Evolutionary conservation across 2,329 filamentous ascomycete species (phyloP).

Genomic region (Xylariaceae sp.): DNA sequence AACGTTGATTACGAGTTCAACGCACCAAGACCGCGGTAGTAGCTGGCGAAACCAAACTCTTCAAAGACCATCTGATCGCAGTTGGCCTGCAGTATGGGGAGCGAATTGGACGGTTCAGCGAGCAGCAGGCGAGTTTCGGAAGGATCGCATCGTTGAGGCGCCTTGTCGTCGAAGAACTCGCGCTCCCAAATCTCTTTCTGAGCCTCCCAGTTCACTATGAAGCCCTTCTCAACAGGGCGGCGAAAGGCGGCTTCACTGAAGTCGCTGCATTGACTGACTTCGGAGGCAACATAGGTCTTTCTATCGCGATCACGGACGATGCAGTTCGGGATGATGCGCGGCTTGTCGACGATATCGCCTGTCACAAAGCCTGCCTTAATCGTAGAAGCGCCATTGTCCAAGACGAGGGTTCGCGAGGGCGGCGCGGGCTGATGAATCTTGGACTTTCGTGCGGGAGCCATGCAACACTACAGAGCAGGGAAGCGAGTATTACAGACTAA

Average conservation of each 20-base stretch:
- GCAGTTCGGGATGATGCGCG: slow-evolving; percentile 82
- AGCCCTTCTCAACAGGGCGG: slow-evolving; percentile 91
- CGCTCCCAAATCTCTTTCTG: slow-evolving; percentile 96
- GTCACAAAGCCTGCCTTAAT: slow-evolving; percentile 86
- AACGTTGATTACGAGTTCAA: background rate
- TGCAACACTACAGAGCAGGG: slow-evolving; percentile 8
- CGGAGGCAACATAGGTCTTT: slow-evolving; percentile 78
- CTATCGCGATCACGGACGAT: slow-evolving; percentile 82
- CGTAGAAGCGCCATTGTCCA: slow-evolving; percentile 92
- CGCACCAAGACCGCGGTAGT: slow-evolving; percentile 75
- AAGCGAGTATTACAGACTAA: too few species aligned
- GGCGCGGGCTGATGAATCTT: slow-evolving; percentile 57
- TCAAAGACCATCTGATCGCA: slow-evolving; percentile 98
- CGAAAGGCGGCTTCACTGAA: slow-evolving; percentile 89
- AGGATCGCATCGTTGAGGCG: slow-evolving; percentile 74
- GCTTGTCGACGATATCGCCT: slow-evolving; percentile 54
- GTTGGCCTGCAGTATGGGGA: slow-evolving; percentile 82
- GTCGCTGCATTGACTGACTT: slow-evolving; percentile 80
- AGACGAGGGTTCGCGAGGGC: slow-evolving; percentile 74
- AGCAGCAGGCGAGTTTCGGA: slow-evolving; percentile 82
- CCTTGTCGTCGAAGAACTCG: slow-evolving; percentile 76
- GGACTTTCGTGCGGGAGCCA: slow-evolving; percentile 51
- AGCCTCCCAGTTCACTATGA: slow-evolving; percentile 94
- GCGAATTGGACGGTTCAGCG: slow-evolving; percentile 82
- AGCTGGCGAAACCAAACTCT: slow-evolving; percentile 90